phyloP scores from a whole-genome alignment of 805 yeast genomes.

The Saturnispora hagleri region DNA sequence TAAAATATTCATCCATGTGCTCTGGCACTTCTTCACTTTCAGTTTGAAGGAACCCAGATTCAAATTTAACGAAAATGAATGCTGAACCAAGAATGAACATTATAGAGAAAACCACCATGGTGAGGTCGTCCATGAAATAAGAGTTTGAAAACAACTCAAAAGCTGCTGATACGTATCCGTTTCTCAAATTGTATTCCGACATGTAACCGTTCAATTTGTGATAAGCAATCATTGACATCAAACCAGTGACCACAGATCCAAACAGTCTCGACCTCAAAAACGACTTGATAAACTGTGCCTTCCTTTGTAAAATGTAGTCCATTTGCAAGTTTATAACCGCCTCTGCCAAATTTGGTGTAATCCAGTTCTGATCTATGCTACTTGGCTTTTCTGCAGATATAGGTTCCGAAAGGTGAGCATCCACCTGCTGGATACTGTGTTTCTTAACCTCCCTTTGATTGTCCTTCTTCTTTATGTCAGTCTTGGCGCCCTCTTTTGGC shows the following conservation, averaged over 20 bases:
- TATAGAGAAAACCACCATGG: conserved; percentile 31
- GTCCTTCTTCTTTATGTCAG: not conserved
- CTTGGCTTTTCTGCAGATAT: conserved; percentile 43
- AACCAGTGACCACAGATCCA: conserved; percentile 19
- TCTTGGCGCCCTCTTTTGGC: not conserved
- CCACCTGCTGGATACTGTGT: conserved; percentile 7
- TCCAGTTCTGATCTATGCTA: conserved; percentile 37
- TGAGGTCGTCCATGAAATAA: conserved; percentile 21
- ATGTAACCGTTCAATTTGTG: conserved; percentile 18
- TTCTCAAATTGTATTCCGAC: conserved; percentile 18
- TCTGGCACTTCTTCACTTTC: conserved; percentile 31
- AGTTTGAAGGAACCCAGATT: conserved; percentile 40
- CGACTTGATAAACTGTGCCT: conserved; percentile 36
- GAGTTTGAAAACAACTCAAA: conserved; percentile 14
- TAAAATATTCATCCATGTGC: conserved; percentile 35
- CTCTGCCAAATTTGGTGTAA: conserved; percentile 49
- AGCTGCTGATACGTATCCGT: conserved; percentile 10
- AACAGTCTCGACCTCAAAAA: conserved; percentile 41
- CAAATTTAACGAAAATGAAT: conserved; percentile 31
- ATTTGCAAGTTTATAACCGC: conserved; percentile 57
- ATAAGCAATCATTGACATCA: conserved; percentile 16
- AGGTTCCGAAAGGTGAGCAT: conserved; percentile 27
- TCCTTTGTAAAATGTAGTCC: conserved; percentile 45
- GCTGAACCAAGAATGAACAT: conserved; percentile 31
- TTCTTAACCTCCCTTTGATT: not conserved